Conservation (phyloP, 2,329 filamentous ascomycete species). For the Anisogramma anomala region DNA sequence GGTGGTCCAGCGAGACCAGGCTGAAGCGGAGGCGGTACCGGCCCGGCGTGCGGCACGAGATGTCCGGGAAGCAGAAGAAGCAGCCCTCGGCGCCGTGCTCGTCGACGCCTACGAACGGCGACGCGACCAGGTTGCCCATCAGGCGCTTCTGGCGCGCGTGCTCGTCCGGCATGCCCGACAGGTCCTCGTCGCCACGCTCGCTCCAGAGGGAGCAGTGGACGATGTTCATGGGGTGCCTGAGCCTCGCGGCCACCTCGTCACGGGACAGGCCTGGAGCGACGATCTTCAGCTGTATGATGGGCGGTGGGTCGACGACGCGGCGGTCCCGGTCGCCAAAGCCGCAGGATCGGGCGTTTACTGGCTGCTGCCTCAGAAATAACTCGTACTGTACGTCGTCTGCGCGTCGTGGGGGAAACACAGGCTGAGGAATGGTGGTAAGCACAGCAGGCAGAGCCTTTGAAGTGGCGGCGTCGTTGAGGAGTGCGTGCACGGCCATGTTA, state of each 20-base stretch:
- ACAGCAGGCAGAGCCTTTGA: neutral
- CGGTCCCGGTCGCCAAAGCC: constrained; percentile 75
- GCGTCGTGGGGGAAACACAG: neutral
- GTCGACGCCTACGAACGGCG: constrained; percentile 64
- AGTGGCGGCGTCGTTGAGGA: constrained; percentile 9
- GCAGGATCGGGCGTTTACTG: constrained; percentile 65
- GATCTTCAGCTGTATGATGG: constrained; percentile 64
- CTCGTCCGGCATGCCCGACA: constrained; percentile 60
- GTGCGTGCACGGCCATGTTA: constrained; percentile 8
- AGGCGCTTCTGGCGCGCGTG: constrained; percentile 61
- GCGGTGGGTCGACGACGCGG: constrained; percentile 71
- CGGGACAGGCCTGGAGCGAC: constrained; percentile 43
- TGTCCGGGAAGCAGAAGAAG: constrained; percentile 77
- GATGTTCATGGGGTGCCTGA: constrained; percentile 55
- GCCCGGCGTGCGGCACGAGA: constrained; percentile 68
- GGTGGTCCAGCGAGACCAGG: constrained; percentile 59
- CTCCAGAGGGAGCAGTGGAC: constrained; percentile 70
- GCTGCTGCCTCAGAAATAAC: constrained; percentile 63
- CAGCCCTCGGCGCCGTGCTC: constrained; percentile 62
- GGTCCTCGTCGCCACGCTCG: constrained; percentile 53
- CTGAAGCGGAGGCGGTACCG: constrained; percentile 65
- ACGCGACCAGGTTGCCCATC: constrained; percentile 70
- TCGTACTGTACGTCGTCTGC: constrained; percentile 23
- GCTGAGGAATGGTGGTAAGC: neutral
- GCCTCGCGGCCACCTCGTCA: constrained; percentile 38